phyloP scores from a whole-genome alignment of 1,284 basidiomycete genomes.

The Meira miltonrushii region DNA sequence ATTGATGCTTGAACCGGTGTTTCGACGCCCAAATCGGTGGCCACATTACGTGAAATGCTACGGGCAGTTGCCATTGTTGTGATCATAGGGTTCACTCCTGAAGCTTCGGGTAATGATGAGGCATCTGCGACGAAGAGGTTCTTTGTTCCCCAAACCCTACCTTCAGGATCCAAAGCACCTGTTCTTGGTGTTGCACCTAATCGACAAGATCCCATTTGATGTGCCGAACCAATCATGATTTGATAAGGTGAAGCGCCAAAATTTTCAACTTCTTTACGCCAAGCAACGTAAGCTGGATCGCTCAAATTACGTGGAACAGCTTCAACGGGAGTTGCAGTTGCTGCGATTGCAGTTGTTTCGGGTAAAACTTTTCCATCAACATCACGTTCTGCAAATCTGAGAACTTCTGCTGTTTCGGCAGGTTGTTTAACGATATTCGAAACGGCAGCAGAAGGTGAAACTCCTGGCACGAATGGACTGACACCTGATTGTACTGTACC shows the following conservation, averaged over 20 bases:
- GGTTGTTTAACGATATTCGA: background rate
- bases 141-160: constrained; percentile 54
- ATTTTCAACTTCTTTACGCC: constrained; percentile 41
- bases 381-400: background rate
- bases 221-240: constrained; percentile 38
- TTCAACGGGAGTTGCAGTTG: constrained; percentile 32
- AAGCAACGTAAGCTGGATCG: constrained; percentile 40
- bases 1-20: background rate
- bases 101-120: constrained; percentile 53
- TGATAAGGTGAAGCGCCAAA: constrained; percentile 31
- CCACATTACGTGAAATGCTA: constrained; percentile 46
- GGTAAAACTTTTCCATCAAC: constrained; percentile 20
- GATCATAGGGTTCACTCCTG: constrained; percentile 57
- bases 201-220: constrained; percentile 55
- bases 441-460: background rate
- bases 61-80: constrained; percentile 50
- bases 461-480: constrained; percentile 21
- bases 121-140: constrained; percentile 57
- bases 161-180: constrained; percentile 53
- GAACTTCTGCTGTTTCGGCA: background rate
- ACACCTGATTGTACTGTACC: constrained; percentile 51
- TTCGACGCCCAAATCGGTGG: constrained; percentile 41
- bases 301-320: constrained; percentile 35
- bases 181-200: constrained; percentile 52
- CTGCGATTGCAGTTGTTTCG: constrained; percentile 39